These are phyloP conservation scores for Dianthus caryophyllus DNA, from an alignment of 148 eudicot species.

Conservation along the genomic window DNA sequence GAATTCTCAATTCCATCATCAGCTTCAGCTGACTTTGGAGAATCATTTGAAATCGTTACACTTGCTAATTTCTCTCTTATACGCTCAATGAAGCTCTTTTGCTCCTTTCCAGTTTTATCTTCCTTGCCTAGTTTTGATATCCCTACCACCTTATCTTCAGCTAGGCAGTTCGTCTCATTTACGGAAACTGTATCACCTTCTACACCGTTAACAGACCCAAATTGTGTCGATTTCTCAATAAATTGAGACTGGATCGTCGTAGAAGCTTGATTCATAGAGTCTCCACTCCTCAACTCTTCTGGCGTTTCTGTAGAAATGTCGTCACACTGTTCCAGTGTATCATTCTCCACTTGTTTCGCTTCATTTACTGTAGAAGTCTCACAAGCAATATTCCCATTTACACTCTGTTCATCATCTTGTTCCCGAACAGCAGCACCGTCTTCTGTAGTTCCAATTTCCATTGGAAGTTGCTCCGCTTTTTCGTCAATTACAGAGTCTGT, in stretches of 20 bases:
- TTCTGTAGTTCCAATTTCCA: not conserved
- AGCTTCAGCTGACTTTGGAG: constrained; percentile 15
- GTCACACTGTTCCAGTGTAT: constrained; percentile 3
- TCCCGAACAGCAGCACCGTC: not conserved
- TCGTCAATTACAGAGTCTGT: too few species aligned
- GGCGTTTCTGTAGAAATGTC: constrained; percentile 4
- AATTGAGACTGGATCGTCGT: constrained; percentile 5
- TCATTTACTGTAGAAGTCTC: not conserved
- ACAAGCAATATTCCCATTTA: constrained; percentile 3
- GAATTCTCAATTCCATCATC: constrained; percentile 21
- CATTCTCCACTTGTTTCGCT: constrained; percentile 8
- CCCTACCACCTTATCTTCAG: not conserved
- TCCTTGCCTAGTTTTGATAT: constrained; percentile 13
- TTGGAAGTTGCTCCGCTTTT: too few species aligned
- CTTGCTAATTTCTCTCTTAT: constrained; percentile 6
- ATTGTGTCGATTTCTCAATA: constrained; percentile 6
- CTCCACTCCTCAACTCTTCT: constrained; percentile 8
- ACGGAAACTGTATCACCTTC: not conserved
- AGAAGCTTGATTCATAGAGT: constrained; percentile 11
- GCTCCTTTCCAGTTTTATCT: not conserved
- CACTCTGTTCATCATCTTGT: constrained; percentile 20
- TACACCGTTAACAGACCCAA: not conserved
- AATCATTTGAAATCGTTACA: constrained; percentile 18
- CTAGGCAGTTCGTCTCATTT: constrained; percentile 6
- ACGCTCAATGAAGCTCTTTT: constrained; percentile 15